Percentiles rank a stretch among this genome's conserved stretches.
These are phyloP conservation scores for Eurotiales sp. DNA, from an alignment of 2,329 filamentous ascomycete species.

Conservation along the genomic window DNA sequence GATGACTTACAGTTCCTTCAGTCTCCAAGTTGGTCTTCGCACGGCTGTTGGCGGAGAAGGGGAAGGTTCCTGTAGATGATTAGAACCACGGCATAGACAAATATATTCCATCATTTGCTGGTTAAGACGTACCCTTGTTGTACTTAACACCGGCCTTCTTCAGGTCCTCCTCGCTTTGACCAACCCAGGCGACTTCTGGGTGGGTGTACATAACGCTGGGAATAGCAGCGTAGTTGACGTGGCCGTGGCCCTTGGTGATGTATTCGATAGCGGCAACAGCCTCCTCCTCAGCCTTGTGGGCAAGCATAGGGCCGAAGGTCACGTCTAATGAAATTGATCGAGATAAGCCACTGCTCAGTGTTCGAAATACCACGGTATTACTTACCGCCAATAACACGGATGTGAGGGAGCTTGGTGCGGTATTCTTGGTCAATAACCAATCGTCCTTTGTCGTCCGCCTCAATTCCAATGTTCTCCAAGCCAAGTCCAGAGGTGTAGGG, in stretches of 20 bases:
- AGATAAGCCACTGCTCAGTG: not conserved
- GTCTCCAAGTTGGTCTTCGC: conserved; percentile 98
- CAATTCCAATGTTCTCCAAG: conserved; percentile 79
- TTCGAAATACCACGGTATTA: not conserved
- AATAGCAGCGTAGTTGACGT: conserved; percentile 98
- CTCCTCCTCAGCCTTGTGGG: conserved; percentile 99
- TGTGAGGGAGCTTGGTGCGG: conserved; percentile 95
- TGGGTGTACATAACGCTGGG: conserved; percentile 99
- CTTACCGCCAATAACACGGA: conserved; percentile 79
- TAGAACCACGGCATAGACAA: not conserved
- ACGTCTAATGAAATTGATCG: conserved; percentile 1
- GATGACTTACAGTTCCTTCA: conserved; percentile 68
- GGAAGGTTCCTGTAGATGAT: conserved; percentile 71
- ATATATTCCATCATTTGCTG: not conserved
- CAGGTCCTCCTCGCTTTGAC: conserved; percentile 93
- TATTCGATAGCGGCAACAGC: conserved; percentile 92
- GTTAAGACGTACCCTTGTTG: conserved; percentile 44
- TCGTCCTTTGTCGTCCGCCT: conserved; percentile 81
- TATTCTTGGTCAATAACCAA: conserved; percentile 98
- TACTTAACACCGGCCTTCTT: conserved; percentile 88
- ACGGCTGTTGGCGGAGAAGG: conserved; percentile 95
- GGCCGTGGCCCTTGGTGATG: conserved; percentile 95
- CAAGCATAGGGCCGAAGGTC: conserved; percentile 97
- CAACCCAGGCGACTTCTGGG: conserved; percentile 97
- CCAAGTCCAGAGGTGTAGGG: conserved; percentile 91